These are phyloP conservation scores for Candolleomyces eurysporus DNA, from an alignment of 768 basidiomycete species.

Conservation along the genomic window DNA sequence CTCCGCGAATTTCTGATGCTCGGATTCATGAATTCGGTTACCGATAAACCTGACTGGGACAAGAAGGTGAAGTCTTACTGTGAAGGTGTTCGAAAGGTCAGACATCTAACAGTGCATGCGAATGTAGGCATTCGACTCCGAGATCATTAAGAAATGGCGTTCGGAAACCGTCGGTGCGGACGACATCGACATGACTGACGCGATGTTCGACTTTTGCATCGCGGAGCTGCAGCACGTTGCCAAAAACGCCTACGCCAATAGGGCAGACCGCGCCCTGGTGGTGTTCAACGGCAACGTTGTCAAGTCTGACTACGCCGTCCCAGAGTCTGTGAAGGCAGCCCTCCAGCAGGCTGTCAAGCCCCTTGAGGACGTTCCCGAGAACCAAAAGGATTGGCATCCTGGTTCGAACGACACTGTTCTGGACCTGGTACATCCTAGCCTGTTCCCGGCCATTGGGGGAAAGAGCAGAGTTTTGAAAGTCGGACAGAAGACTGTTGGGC, in stretches of 20 bases:
- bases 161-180: constrained; percentile 1
- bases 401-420: constrained; percentile 39
- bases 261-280: constrained; percentile 11
- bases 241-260: background rate
- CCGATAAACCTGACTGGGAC: constrained; percentile 34
- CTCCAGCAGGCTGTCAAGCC: constrained; percentile 19
- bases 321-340: constrained; percentile 13
- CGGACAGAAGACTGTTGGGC: background rate
- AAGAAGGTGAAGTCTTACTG: constrained; percentile 20
- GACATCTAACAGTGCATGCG: background rate
- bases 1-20: constrained; percentile 33
- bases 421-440: constrained; percentile 45
- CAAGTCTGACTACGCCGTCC: constrained; percentile 27
- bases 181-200: constrained; percentile 13
- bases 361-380: constrained; percentile 34
- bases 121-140: constrained; percentile 13
- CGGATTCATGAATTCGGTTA: constrained; percentile 32
- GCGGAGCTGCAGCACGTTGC: constrained; percentile 19
- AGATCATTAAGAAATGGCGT: constrained; percentile 15
- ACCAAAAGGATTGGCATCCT: constrained; percentile 43
- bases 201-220: constrained; percentile 18
- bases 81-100: background rate
- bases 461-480: constrained; percentile 18
- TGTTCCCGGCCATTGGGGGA: constrained; percentile 35
- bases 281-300: constrained; percentile 14